Conservation (phyloP, 106 monocot species). For the Triglochin maritima region DNA sequence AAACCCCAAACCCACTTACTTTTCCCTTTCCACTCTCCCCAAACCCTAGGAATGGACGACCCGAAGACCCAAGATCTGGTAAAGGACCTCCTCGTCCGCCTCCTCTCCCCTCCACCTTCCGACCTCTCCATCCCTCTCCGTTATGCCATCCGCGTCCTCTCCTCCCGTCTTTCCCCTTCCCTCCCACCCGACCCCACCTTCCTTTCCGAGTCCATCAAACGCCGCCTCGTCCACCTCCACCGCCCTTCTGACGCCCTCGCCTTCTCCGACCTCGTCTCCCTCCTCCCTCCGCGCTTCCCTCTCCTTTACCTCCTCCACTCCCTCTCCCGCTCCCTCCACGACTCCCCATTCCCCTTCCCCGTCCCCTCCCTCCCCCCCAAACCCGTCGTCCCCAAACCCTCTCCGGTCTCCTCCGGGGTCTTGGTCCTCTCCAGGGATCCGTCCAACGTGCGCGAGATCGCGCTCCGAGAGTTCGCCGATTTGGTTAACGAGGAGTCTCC, state of each 20-base stretch:
- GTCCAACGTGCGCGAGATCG: constrained; percentile 77
- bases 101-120: constrained; percentile 32
- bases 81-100: constrained; percentile 68
- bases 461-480: constrained; percentile 68
- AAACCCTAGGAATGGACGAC: constrained; percentile 49
- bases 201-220: constrained; percentile 78
- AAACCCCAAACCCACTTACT: too few species aligned
- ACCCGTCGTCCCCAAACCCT: constrained; percentile 12
- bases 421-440: constrained; percentile 77
- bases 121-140: constrained; percentile 30
- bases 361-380: neutral
- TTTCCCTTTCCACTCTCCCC: neutral
- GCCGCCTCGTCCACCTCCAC: constrained; percentile 46
- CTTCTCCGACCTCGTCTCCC: constrained; percentile 65
- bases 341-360: neutral
- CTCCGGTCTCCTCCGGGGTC: constrained; percentile 28
- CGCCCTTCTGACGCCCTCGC: constrained; percentile 63
- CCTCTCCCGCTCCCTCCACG: constrained; percentile 41
- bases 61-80: constrained; percentile 60
- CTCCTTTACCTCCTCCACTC: constrained; percentile 71
- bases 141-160: constrained; percentile 76
- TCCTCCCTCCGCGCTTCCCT: constrained; percentile 32
- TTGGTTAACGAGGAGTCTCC: constrained; percentile 53
- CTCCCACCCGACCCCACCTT: constrained; percentile 44
- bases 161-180: constrained; percentile 55